Percentiles rank a stretch among this genome's conserved stretches.
These are phyloP conservation scores for Aaosphaeria pasadenensis DNA, from an alignment of 2,329 filamentous ascomycete genomes.

Conservation along the genomic window DNA sequence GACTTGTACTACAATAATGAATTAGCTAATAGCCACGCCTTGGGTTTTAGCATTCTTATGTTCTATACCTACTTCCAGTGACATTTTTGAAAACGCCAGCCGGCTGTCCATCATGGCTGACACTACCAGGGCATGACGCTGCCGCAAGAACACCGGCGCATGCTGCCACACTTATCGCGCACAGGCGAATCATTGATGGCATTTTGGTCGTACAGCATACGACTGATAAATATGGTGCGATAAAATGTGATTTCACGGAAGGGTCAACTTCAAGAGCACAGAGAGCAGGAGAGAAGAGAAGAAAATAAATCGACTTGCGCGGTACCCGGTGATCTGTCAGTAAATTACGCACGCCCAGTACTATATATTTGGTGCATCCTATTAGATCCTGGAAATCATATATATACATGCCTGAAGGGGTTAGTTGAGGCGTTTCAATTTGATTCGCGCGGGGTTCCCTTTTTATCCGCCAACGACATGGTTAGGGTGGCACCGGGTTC, in stretches of 20 bases:
- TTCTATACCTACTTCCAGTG: constrained; percentile 4
- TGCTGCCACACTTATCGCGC: not conserved
- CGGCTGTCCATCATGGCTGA: constrained; percentile 5
- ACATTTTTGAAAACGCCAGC: constrained; percentile 5
- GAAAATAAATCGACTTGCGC: not conserved
- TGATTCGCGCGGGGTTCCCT: too few relatives aligned
- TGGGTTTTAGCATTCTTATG: not conserved
- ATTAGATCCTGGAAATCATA: too few relatives aligned
- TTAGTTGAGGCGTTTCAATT: too few relatives aligned
- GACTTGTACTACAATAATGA: constrained; percentile 8
- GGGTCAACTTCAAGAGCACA: not conserved
- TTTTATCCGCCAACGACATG: too few relatives aligned
- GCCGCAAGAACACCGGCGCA: not conserved
- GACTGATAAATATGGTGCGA: not conserved
- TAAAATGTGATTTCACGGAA: not conserved
- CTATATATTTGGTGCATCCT: not conserved
- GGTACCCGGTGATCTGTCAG: not conserved
- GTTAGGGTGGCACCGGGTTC: too few relatives aligned
- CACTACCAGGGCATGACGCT: not conserved
- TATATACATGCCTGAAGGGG: too few relatives aligned
- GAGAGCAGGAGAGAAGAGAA: not conserved
- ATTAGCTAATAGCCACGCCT: not conserved
- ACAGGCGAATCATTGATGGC: not conserved
- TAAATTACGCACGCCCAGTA: not conserved
- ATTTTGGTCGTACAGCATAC: not conserved